Percentiles rank a stretch among this genome's conserved stretches.
Evolutionary conservation across 208 protist genomes (phyloP).

Genomic region (Trypanosoma theileri): DNA sequence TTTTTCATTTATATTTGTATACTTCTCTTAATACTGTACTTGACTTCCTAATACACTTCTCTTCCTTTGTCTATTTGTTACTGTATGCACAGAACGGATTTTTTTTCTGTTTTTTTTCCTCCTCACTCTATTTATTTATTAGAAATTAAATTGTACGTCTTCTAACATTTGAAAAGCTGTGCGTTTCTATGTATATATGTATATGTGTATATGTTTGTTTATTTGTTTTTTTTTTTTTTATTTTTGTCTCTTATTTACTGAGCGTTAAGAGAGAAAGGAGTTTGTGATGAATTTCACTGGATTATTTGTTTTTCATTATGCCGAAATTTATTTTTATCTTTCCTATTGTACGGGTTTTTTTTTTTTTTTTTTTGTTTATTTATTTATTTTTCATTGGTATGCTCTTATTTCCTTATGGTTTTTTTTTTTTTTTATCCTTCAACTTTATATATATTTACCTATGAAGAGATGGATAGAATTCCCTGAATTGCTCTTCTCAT

Average conservation of each 20-base stretch:
- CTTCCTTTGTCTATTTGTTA: too few relatives aligned
- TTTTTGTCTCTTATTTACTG: too few relatives aligned
- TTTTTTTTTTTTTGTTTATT: conserved; percentile 5
- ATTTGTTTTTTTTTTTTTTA: neutral
- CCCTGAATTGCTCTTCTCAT: too few relatives aligned
- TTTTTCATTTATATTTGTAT: neutral
- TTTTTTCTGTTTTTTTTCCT: conserved; percentile 1
- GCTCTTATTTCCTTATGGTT: neutral
- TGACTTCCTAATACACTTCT: too few relatives aligned
- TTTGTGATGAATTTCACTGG: neutral
- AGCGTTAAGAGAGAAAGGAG: neutral
- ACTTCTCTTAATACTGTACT: too few relatives aligned
- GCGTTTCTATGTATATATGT: conserved; percentile 4
- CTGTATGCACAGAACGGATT: too few relatives aligned
- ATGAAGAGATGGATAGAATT: neutral
- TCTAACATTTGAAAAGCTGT: neutral
- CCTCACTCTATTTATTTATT: neutral
- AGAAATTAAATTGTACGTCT: neutral
- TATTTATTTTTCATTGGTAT: neutral
- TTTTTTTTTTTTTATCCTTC: neutral
- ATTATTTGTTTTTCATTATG: conserved; percentile 1
- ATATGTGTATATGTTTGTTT: conserved; percentile 1
- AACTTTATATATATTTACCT: conserved; percentile 5
- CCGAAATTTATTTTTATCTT: neutral
- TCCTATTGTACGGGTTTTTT: conserved; percentile 3